Percentiles rank a stretch among this genome's conserved stretches.
Evolutionary conservation across 2,329 filamentous ascomycete genomes (phyloP).

Genomic region (Cercospora brassicicola): DNA sequence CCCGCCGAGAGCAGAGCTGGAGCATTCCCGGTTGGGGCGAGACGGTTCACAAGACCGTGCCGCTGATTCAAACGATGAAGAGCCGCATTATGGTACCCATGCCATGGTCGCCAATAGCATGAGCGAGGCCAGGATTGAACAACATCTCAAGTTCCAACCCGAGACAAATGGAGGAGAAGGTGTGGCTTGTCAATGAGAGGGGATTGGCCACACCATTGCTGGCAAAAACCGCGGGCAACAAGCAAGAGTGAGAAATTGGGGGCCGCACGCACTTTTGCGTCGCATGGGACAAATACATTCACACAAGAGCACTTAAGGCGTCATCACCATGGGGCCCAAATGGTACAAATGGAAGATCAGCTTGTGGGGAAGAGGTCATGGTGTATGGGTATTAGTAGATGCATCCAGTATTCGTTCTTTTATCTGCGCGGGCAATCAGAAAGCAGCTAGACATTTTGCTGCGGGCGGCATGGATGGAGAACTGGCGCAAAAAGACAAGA

Average conservation of each 20-base stretch:
- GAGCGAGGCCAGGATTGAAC: not conserved
- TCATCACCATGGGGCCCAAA: not conserved
- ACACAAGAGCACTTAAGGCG: not conserved
- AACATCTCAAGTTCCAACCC: not conserved
- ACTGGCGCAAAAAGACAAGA: not conserved
- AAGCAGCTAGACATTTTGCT: not conserved
- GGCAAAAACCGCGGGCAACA: not conserved
- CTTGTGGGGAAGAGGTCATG: not conserved
- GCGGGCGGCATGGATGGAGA: not conserved
- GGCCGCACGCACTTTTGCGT: not conserved
- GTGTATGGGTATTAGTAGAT: not conserved
- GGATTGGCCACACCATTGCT: not conserved
- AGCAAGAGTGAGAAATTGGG: not conserved
- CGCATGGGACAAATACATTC: not conserved
- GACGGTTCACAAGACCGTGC: constrained; percentile 91
- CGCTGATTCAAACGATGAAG: constrained; percentile 95
- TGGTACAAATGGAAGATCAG: not conserved
- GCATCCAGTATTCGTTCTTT: not conserved
- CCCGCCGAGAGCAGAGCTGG: constrained; percentile 92
- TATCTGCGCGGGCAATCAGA: not conserved
- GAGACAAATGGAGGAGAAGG: not conserved
- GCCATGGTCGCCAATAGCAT: constrained; percentile 86
- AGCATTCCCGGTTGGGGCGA: constrained; percentile 78
- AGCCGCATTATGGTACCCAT: constrained; percentile 89
- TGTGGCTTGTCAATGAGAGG: not conserved